These are phyloP conservation scores for Eleusine coracana DNA, from an alignment of 176 grass and related monocot species.

Conservation along the genomic window DNA sequence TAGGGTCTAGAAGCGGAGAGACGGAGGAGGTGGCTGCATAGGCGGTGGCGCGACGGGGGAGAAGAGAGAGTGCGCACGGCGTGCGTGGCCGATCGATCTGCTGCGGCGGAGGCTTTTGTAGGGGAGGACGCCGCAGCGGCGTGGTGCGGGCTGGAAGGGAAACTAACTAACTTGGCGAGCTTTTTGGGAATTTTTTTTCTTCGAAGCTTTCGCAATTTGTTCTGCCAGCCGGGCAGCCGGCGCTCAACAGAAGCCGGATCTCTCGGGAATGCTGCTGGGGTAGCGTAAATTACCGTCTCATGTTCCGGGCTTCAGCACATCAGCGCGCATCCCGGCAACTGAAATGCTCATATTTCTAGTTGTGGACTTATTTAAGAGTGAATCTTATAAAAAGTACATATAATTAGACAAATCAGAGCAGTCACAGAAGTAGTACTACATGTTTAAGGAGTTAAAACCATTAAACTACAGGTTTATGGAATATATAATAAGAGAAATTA, in stretches of 20 bases:
- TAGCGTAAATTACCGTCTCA: too few species aligned
- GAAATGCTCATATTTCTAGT: too few species aligned
- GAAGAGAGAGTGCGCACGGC: not conserved
- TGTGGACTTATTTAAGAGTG: too few species aligned
- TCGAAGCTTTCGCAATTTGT: not conserved
- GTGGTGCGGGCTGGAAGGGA: slow-evolving; percentile 35
- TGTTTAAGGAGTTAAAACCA: too few species aligned
- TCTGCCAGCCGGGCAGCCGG: not conserved
- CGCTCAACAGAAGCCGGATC: not conserved
- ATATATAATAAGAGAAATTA: too few species aligned
- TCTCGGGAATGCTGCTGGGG: not conserved
- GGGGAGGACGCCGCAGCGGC: slow-evolving; percentile 27
- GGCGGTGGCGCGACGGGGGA: not conserved
- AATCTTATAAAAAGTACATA: too few species aligned
- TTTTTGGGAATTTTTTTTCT: not conserved
- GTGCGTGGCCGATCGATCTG: slow-evolving; percentile 27
- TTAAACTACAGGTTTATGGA: too few species aligned
- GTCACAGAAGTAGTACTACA: too few species aligned
- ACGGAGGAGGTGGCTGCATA: not conserved
- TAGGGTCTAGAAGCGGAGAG: not conserved
- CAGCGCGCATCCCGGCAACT: too few species aligned
- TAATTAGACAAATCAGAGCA: too few species aligned
- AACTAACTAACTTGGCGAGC: slow-evolving; percentile 19
- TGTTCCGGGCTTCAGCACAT: too few species aligned
- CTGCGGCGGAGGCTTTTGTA: slow-evolving; percentile 37